Percentiles rank a stretch among this genome's conserved stretches.
These are phyloP conservation scores for Pseudocercospora fuligena DNA, from an alignment of 2,329 filamentous ascomycete species.

Conservation along the genomic window DNA sequence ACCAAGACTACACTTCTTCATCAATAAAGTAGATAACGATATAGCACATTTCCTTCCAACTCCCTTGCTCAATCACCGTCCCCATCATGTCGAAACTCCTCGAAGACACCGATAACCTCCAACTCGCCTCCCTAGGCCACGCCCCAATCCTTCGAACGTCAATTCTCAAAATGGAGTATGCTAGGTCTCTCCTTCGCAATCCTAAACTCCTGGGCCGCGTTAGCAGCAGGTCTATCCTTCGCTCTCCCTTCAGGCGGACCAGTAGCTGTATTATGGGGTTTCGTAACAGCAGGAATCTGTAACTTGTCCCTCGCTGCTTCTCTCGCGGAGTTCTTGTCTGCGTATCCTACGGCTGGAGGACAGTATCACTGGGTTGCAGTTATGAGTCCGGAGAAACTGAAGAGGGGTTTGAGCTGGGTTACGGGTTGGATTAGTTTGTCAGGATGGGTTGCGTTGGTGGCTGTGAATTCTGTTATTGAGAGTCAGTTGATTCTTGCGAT, in stretches of 20 bases:
- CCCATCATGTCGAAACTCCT: not conserved
- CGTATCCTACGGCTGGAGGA: conserved; percentile 60
- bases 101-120: conserved; percentile 21
- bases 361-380: conserved; percentile 73
- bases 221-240: conserved; percentile 59
- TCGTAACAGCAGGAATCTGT: conserved; percentile 54
- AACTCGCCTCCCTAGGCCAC: conserved; percentile 57
- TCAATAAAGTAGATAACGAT: not conserved
- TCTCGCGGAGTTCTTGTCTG: conserved; percentile 70
- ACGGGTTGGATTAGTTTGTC: conserved; percentile 72
- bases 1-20: not conserved
- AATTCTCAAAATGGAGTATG: conserved; percentile 61
- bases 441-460: conserved; percentile 57
- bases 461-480: not conserved
- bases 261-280: conserved; percentile 71
- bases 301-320: conserved; percentile 69
- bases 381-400: conserved; percentile 61
- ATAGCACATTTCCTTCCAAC: not conserved
- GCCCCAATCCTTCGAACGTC: conserved; percentile 58
- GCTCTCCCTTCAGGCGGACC: conserved; percentile 70
- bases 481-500: not conserved
- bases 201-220: conserved; percentile 63
- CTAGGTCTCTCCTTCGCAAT: conserved; percentile 63
- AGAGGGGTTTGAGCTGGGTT: conserved; percentile 65
- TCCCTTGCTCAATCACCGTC: no score